Conservation (phyloP, 352 stramenopile genomes). For the Bremia lactucae region DNA sequence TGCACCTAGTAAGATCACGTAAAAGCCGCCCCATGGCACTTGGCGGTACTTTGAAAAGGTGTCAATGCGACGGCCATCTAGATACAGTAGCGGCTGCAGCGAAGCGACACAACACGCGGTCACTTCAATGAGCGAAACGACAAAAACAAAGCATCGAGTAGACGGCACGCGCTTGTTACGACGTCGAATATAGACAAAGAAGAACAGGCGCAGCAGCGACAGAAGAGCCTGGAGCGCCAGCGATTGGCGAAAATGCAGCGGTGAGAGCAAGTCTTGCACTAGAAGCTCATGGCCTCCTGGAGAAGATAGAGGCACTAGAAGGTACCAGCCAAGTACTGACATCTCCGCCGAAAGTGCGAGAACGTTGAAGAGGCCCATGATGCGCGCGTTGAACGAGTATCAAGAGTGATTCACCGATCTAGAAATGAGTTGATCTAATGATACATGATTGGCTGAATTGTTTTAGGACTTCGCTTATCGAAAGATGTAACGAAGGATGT, state of each 20-base stretch:
- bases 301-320: constrained; percentile 25
- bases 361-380: constrained; percentile 63
- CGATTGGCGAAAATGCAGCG: constrained; percentile 56
- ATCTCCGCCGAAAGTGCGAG: constrained; percentile 43
- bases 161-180: constrained; percentile 61
- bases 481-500: too few relatives aligned
- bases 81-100: constrained; percentile 57
- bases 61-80: constrained; percentile 26
- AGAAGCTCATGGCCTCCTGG: constrained; percentile 24
- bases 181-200: constrained; percentile 63
- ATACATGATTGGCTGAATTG: constrained; percentile 9
- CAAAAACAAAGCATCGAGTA: constrained; percentile 70
- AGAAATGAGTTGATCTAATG: constrained; percentile 13
- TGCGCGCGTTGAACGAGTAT: constrained; percentile 3
- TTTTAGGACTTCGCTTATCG: constrained; percentile 10
- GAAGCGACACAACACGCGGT: constrained; percentile 32
- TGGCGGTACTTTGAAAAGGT: constrained; percentile 39
- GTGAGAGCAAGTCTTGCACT: constrained; percentile 20
- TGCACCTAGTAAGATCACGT: constrained; percentile 40
- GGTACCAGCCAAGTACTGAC: constrained; percentile 51
- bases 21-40: constrained; percentile 37
- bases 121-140: constrained; percentile 54
- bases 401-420: constrained; percentile 1
- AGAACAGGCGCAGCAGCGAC: constrained; percentile 33
- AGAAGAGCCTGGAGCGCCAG: constrained; percentile 44